Evolutionary conservation across 305 asterid species (phyloP), one percentile per base, ranked within the genome.

Genomic region (Rubia occidens): DNA sequence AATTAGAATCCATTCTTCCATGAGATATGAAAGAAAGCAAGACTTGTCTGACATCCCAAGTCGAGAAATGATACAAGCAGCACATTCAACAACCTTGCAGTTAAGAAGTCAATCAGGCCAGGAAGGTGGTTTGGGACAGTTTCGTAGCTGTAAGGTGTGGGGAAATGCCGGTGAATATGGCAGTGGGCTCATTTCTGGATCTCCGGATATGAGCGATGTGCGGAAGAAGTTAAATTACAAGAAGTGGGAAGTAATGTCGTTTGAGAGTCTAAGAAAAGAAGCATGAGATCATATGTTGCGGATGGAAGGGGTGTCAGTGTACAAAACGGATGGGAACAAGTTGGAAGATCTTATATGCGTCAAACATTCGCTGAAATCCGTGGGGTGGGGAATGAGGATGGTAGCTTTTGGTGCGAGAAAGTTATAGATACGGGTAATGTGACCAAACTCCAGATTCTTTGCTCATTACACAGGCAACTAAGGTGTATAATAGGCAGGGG

Each of bases 1-100:
- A 60, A 89, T 90, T 71, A 79, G 97, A 83, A 94, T 94, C 81
- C 99, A 94, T 80, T 94, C 99, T 84, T 96, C 97, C 56, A 89
- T 94, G 99, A 83, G 97, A 85, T 90, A 93, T 71, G 74, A 80
- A 78, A 86, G 95, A 82, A 85, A 84, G 82, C 86, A 83, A 74
- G 96, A 87, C 74, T 94, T 96, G 97, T 89, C 97, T 11, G 91
- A 89, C 77, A 78, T 91, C 63, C 96, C 96, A 59, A 83, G 83
- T 74, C 88, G 89, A 74, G 97, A 85, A 78, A 75, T 82, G 82
- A 86, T 89, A 81, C 79, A 79, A 74, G 83, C 76, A 53, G 99
- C 99, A 79, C 99, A 94, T 74, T 70, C 84, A 43, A 95, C 96
- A 56, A 96, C 95, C 66, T 78, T 88, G 74, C 86, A 69, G 45